phyloP scores from a whole-genome alignment of 31 red algal species.

The Porphyra umbilicalis region DNA sequence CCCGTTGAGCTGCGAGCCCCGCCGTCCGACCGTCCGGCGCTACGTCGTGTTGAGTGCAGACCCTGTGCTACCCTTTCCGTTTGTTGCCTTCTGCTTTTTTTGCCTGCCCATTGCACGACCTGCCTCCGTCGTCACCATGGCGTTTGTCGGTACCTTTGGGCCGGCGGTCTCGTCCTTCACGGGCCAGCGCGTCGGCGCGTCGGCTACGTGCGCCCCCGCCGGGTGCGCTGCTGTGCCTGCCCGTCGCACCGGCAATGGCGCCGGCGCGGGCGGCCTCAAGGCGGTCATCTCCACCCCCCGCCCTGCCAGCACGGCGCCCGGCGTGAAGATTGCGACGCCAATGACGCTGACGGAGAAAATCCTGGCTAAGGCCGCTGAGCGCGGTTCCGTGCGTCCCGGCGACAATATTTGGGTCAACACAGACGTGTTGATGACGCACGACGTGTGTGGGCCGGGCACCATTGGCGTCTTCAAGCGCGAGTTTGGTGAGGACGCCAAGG shows the following conservation, averaged over 20 bases:
- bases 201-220: neutral
- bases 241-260: neutral
- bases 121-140: neutral
- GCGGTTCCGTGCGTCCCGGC: constrained; percentile 59
- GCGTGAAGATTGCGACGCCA: constrained; percentile 10
- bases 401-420: constrained; percentile 96
- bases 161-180: neutral
- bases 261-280: neutral
- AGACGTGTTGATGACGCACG: constrained; percentile 93
- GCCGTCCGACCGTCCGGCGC: too few species aligned
- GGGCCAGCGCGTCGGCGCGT: neutral
- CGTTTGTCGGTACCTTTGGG: neutral
- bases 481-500: constrained; percentile 79
- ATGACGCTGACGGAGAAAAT: constrained; percentile 93
- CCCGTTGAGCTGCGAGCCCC: too few species aligned
- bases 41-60: too few species aligned
- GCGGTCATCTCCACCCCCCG: neutral
- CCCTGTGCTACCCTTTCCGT: too few species aligned
- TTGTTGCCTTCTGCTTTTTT: too few species aligned
- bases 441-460: constrained; percentile 91
- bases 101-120: too few species aligned
- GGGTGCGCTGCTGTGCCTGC: neutral
- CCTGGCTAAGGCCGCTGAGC: constrained; percentile 51
- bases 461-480: constrained; percentile 89
- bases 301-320: neutral